phyloP scores from a whole-genome alignment of 2,329 filamentous ascomycete genomes.

The Talaromyces sp. region DNA sequence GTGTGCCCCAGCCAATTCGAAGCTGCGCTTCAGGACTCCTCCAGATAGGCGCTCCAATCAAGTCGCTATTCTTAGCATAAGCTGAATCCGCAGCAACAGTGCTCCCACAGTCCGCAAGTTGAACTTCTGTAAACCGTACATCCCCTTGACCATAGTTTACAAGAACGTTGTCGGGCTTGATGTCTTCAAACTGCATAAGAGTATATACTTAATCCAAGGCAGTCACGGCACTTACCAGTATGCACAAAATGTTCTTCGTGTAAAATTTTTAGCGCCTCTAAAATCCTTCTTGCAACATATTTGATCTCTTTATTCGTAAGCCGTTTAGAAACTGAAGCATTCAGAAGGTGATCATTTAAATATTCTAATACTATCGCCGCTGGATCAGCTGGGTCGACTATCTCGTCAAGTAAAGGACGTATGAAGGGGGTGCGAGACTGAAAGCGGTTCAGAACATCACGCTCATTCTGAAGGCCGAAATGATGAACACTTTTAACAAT shows the following conservation, averaged over 20 bases:
- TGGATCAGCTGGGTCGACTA: background rate
- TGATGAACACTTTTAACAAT: conserved; percentile 1
- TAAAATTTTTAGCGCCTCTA: background rate
- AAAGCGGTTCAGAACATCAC: conserved; percentile 2
- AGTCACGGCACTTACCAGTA: background rate
- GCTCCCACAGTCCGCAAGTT: conserved; percentile 22
- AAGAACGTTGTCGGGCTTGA: conserved; percentile 23
- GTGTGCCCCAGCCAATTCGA: too few species aligned
- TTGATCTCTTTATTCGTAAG: conserved; percentile 5
- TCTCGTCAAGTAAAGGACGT: conserved; percentile 11
- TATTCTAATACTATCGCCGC: conserved; percentile 4
- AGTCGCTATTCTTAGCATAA: background rate
- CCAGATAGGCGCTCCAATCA: too few species aligned
- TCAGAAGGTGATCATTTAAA: conserved; percentile 8
- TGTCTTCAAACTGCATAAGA: conserved; percentile 16
- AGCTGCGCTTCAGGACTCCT: too few species aligned
- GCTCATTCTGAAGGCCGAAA: conserved; percentile 8
- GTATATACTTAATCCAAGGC: background rate
- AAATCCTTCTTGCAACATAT: conserved; percentile 2
- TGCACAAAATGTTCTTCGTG: conserved; percentile 6
- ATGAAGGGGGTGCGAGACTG: background rate
- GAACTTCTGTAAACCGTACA: conserved; percentile 20
- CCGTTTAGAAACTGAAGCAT: background rate
- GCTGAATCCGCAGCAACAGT: conserved; percentile 17
- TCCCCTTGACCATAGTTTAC: conserved; percentile 21